A percentile compares a stretch with the other conserved stretches of the same genome.
phyloP scores from a whole-genome alignment of 371 early-diverging fungal genomes.

The Phascolomyces articulosus region DNA sequence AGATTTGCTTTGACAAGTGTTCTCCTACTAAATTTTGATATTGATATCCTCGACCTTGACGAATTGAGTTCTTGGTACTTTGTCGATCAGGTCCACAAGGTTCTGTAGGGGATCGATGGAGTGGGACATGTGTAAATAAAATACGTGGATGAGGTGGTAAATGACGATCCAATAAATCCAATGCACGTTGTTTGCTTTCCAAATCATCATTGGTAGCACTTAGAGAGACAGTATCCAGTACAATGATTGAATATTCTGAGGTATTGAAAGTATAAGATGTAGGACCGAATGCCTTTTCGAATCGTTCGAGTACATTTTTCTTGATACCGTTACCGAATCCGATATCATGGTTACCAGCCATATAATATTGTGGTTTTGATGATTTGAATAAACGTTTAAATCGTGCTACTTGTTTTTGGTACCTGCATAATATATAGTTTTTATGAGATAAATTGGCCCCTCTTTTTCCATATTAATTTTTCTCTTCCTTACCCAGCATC shows the following conservation, averaged over 20 bases:
- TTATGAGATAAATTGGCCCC: no score
- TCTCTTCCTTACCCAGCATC: constrained; percentile 41
- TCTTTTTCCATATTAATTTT: background rate
- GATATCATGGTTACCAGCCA: constrained; percentile 93
- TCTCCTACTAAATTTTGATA: constrained; percentile 81
- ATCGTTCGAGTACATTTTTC: constrained; percentile 52
- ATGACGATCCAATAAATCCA: constrained; percentile 29
- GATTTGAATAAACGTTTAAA: constrained; percentile 36
- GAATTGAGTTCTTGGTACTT: constrained; percentile 25
- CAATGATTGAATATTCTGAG: constrained; percentile 65
- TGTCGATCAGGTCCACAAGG: constrained; percentile 75
- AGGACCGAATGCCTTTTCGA: constrained; percentile 64
- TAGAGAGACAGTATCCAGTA: constrained; percentile 82
- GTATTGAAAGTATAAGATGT: constrained; percentile 63
- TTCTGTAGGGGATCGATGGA: constrained; percentile 41
- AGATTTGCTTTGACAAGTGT: constrained; percentile 55
- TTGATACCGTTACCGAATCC: constrained; percentile 82
- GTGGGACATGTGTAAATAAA: constrained; percentile 40
- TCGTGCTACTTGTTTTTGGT: constrained; percentile 20
- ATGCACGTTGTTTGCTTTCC: constrained; percentile 47
- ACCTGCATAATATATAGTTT: background rate
- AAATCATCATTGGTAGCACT: constrained; percentile 43
- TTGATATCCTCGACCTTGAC: constrained; percentile 73
- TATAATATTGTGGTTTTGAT: constrained; percentile 28
- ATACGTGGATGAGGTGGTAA: constrained; percentile 22